Evolutionary conservation across 257 asterid species (phyloP), one percentile per base, ranked within the genome.

Genomic region (Nicotiana tomentosiformis): DNA sequence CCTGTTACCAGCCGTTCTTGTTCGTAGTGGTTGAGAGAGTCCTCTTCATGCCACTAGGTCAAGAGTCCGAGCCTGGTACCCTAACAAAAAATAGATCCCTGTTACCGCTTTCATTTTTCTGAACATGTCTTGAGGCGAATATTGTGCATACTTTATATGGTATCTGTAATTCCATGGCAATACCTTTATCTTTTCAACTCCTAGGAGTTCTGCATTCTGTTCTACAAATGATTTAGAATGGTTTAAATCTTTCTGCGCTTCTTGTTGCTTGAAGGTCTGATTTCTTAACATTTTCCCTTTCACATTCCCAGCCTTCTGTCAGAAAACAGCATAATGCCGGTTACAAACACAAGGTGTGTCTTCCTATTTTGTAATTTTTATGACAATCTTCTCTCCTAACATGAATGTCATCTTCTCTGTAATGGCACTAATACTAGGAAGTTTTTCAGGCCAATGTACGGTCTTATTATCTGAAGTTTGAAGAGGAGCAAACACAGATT

Each of bases 261-360:
- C 64, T n/a, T 29, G 26, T 35, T 33, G 37, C 55, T 82, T 68
- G 84, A n/a, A 68, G 37, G 43, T 49, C 46, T 55, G 33, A 70
- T 55, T 68, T 82, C 62, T 68, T 35, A 65, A 29, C 57, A 3
- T 81, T 46, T 66, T 81, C 11, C 49, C 43, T 32, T 60, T 16
- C 14, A 58, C 60, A 62, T 82, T 84, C 83, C 65, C 90, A 91
- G 95, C 95, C 95, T 56, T 91, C 95, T 17, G 95, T 91, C 67
- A 82, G 95, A 82, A 90, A 91, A 84, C 95, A 90, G 90, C 95
- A 91, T 78, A 91, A 90, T 90, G 72, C 93, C 81, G 95, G 93
- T 61, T 91, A 90, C 90, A 91, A 91, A 72, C 95, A 91, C 86
- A 91, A 91, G 95, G 95, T 90, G 86, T 49, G 58, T 65, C 58